Conservation (phyloP, 2,329 filamentous ascomycete genomes). For the Neofusicoccum ribis region DNA sequence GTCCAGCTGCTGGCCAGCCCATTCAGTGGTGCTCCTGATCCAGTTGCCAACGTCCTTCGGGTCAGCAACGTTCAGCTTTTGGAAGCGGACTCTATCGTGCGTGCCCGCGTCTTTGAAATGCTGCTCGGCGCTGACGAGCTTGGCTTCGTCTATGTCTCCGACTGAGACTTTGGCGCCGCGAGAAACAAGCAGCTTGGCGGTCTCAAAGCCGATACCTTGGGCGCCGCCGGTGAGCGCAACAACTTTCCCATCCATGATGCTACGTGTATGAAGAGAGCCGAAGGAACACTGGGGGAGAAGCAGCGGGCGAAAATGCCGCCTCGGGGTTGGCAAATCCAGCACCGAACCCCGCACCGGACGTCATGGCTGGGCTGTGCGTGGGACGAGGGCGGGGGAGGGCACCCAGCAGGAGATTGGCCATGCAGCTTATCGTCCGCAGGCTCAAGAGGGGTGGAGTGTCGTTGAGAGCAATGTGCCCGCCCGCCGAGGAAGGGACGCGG, state of each 20-base stretch:
- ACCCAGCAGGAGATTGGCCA: not conserved
- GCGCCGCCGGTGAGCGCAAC: slow-evolving; percentile 38
- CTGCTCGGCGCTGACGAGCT: slow-evolving; percentile 21
- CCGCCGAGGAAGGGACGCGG: no score
- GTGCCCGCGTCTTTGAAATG: slow-evolving; percentile 13
- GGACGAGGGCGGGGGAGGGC: not conserved
- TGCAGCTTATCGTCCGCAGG: not conserved
- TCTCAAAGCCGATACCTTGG: slow-evolving; percentile 41
- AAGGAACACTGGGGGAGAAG: not conserved
- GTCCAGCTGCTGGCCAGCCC: slow-evolving; percentile 36
- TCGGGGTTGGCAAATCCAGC: not conserved
- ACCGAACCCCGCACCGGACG: not conserved
- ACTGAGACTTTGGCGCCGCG: slow-evolving; percentile 41
- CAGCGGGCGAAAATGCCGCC: not conserved
- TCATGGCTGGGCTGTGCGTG: not conserved
- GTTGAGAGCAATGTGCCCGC: no score
- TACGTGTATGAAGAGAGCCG: not conserved
- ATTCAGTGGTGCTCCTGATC: slow-evolving; percentile 34
- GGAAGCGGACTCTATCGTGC: slow-evolving; percentile 9
- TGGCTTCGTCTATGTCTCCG: slow-evolving; percentile 37
- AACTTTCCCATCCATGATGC: slow-evolving; percentile 22
- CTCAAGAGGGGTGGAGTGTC: not conserved
- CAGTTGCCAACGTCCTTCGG: slow-evolving; percentile 36
- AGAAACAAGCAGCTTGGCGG: slow-evolving; percentile 34
- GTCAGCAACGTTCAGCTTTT: slow-evolving; percentile 35